These are phyloP conservation scores for Auricularia sp. DNA, from an alignment of 768 basidiomycete genomes.

Conservation along the genomic window DNA sequence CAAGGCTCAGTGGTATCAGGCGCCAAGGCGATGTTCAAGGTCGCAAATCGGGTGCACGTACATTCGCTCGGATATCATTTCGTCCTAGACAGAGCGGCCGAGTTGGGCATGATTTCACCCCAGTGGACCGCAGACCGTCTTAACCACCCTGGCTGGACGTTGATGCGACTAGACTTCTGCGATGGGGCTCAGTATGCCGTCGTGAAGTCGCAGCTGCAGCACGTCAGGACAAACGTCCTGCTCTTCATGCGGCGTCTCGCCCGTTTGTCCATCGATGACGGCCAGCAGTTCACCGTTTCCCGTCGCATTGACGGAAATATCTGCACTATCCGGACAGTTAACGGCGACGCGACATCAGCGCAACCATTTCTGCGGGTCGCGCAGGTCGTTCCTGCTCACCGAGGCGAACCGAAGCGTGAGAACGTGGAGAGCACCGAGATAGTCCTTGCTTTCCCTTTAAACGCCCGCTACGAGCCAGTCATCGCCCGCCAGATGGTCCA, in stretches of 20 bases:
- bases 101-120: slow-evolving; percentile 20
- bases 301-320: neutral
- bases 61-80: slow-evolving; percentile 15
- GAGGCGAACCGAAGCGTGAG: slow-evolving; percentile 11
- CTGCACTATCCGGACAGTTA: neutral
- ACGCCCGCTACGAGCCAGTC: slow-evolving; percentile 8
- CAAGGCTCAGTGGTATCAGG: slow-evolving; percentile 3
- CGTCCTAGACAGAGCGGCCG: slow-evolving; percentile 11
- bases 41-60: slow-evolving; percentile 16
- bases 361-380: neutral
- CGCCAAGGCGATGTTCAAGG: slow-evolving; percentile 22
- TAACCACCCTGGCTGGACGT: slow-evolving; percentile 14
- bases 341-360: neutral
- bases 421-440: slow-evolving; percentile 13
- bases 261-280: neutral
- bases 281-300: neutral
- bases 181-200: slow-evolving; percentile 3
- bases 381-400: neutral
- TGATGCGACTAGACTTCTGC: slow-evolving; percentile 13
- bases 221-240: slow-evolving; percentile 15
- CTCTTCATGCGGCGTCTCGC: slow-evolving; percentile 9
- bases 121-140: slow-evolving; percentile 3
- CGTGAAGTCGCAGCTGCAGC: slow-evolving; percentile 10
- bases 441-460: slow-evolving; percentile 17
- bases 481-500: slow-evolving; percentile 12